A percentile compares a stretch with the other conserved stretches of the same genome.
phyloP scores from a whole-genome alignment of 768 basidiomycete genomes.

The Serpula lacrymans region DNA sequence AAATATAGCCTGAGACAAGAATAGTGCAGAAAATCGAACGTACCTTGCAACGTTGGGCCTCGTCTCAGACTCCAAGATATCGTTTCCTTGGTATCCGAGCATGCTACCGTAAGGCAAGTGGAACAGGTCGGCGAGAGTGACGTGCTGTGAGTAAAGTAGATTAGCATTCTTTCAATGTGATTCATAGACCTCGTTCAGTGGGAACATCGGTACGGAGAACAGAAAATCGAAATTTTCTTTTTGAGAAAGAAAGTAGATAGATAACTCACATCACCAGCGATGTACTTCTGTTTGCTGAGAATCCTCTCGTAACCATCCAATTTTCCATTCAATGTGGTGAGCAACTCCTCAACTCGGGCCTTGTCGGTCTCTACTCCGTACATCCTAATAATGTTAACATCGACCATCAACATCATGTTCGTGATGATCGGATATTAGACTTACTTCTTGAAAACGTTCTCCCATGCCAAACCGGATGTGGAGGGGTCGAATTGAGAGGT shows the following conservation, averaged over 20 bases:
- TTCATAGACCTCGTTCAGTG: background rate
- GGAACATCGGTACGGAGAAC: background rate
- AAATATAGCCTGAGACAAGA: background rate
- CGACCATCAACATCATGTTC: background rate
- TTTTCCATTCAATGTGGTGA: constrained; percentile 32
- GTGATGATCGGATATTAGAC: constrained; percentile 11
- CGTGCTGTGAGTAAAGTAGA: constrained; percentile 12
- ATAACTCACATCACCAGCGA: constrained; percentile 36
- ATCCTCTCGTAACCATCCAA: constrained; percentile 56
- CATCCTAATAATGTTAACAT: background rate
- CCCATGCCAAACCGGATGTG: constrained; percentile 35
- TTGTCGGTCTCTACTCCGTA: constrained; percentile 26
- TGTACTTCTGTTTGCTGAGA: constrained; percentile 51
- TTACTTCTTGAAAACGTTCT: constrained; percentile 47
- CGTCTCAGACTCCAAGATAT: constrained; percentile 25
- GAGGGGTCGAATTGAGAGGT: constrained; percentile 44
- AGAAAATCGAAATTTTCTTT: background rate
- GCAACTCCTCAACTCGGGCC: constrained; percentile 20
- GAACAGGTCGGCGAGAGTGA: constrained; percentile 54
- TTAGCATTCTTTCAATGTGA: background rate
- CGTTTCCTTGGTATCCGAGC: constrained; percentile 23
- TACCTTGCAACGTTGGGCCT: constrained; percentile 41
- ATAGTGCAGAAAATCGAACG: constrained; percentile 5
- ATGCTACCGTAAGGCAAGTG: constrained; percentile 44
- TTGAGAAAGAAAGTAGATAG: background rate